phyloP scores from a whole-genome alignment of 2,329 filamentous ascomycete genomes.

The Elsinoe batatas region DNA sequence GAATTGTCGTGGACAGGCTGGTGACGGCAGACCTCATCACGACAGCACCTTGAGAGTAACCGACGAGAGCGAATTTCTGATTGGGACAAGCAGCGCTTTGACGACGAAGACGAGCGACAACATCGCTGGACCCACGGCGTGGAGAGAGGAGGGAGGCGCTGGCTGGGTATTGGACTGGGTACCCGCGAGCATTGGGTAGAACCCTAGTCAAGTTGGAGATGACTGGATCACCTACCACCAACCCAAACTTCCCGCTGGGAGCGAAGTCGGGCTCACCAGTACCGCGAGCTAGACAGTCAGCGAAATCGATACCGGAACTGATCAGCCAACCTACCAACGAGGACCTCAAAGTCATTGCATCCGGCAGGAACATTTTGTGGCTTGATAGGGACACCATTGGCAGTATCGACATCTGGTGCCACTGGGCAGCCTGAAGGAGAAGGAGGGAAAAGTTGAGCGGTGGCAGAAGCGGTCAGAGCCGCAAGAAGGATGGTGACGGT shows the following conservation, averaged over 20 bases:
- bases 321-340: neutral
- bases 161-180: conserved; percentile 6
- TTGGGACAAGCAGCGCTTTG: neutral
- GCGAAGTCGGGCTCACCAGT: conserved; percentile 7
- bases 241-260: neutral
- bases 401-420: conserved; percentile 1
- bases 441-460: conserved; percentile 1
- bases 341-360: conserved; percentile 6
- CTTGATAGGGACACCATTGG: conserved; percentile 3
- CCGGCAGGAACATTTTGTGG: neutral
- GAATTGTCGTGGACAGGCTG: neutral
- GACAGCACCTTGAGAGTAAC: conserved; percentile 7
- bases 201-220: neutral
- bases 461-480: conserved; percentile 3
- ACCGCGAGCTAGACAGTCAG: neutral
- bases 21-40: neutral
- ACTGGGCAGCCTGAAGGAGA: neutral
- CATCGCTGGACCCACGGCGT: neutral
- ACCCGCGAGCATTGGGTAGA: conserved; percentile 1
- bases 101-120: neutral
- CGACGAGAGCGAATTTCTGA: conserved; percentile 9
- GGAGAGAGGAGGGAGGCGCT: neutral
- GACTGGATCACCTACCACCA: neutral
- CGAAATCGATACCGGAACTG: neutral
- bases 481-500: neutral